Evolutionary conservation across 805 yeast genomes (phyloP).

Genomic region (Metschnikowia peoriensis): DNA sequence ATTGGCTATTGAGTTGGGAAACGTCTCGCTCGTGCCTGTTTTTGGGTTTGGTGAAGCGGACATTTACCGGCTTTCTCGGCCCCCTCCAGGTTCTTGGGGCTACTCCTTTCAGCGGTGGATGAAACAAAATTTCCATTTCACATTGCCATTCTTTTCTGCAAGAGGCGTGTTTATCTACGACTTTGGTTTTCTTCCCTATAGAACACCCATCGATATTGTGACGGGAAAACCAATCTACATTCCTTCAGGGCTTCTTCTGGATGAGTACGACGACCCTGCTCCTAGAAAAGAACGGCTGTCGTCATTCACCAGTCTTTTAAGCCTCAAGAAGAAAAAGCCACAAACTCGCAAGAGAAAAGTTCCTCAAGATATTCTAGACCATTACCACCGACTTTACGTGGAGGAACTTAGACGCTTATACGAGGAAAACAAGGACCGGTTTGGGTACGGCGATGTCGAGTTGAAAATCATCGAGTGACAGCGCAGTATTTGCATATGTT

Average conservation of each 20-base stretch:
- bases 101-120: slow-evolving; percentile 67
- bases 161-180: slow-evolving; percentile 91
- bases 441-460: slow-evolving; percentile 48
- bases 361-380: slow-evolving; percentile 49
- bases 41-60: slow-evolving; percentile 89
- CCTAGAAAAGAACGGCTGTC: slow-evolving; percentile 15
- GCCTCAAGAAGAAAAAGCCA: slow-evolving; percentile 17
- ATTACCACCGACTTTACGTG: slow-evolving; percentile 71
- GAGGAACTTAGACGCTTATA: slow-evolving; percentile 61
- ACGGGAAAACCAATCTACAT: slow-evolving; percentile 66
- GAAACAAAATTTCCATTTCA: slow-evolving; percentile 72
- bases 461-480: slow-evolving; percentile 43
- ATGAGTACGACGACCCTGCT: slow-evolving; percentile 31
- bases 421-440: slow-evolving; percentile 61
- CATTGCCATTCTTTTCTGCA: slow-evolving; percentile 88
- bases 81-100: slow-evolving; percentile 42
- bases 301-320: slow-evolving; percentile 32
- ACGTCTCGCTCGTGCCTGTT: slow-evolving; percentile 79
- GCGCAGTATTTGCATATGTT: background rate
- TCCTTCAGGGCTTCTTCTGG: slow-evolving; percentile 40
- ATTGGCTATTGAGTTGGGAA: slow-evolving; percentile 77
- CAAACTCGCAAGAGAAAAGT: slow-evolving; percentile 26
- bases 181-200: slow-evolving; percentile 84
- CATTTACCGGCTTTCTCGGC: slow-evolving; percentile 44
- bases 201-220: slow-evolving; percentile 76